Base-by-base conservation (phyloP, 345 rosid species). In the Sapria himalayana region DNA sequence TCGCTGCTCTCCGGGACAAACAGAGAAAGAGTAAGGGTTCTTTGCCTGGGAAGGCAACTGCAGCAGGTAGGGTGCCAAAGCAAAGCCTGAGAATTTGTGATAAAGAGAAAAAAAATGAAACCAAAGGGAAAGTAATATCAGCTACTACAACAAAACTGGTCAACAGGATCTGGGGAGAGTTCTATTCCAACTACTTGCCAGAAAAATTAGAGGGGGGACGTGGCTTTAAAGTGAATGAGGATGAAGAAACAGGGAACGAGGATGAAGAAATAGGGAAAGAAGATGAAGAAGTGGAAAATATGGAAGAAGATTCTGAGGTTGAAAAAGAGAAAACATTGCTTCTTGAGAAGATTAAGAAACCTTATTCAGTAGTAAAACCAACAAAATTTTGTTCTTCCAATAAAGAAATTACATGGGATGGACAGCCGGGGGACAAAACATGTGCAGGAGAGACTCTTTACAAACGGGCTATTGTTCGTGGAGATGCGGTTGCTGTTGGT, bases 151-250 rank as follows among this genome's bases (percentile, higher is more conserved):
- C 96, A 29, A 64, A 54, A 49, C 62, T 81, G 14, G 65, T 85
- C 52, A 73, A 76, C 58, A 73, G 85, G 53, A 70, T 81, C 29
- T 85, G 94, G 97, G 89, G 85, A 0, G 85, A 78, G 35, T 78
- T 50, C 60, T 85, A 62, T 55, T 81, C 85, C 7, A 73, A 66
- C 48, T 59, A 69, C 58, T 55, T 41, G 14, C 78, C 75, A 2
- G 82, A 80, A 37, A 67, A 58, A 37, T 17, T 37, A 23, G 43
- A 55, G 39, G 81, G 59, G 41, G 60, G 49, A 22, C 49, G 41
- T 42, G 47, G 19, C 35, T 46, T 48, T 22, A 66, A 48, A 43
- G 49, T 52, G 16, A 62, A 43, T 38, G 73, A 59, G 40, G 73
- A 61, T 1, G 76, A 70, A 32, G 66, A n/a, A n/a, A n/a, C 62